Base-by-base conservation (phyloP, 768 basidiomycete genomes). In the Pulveroboletus sp. region DNA sequence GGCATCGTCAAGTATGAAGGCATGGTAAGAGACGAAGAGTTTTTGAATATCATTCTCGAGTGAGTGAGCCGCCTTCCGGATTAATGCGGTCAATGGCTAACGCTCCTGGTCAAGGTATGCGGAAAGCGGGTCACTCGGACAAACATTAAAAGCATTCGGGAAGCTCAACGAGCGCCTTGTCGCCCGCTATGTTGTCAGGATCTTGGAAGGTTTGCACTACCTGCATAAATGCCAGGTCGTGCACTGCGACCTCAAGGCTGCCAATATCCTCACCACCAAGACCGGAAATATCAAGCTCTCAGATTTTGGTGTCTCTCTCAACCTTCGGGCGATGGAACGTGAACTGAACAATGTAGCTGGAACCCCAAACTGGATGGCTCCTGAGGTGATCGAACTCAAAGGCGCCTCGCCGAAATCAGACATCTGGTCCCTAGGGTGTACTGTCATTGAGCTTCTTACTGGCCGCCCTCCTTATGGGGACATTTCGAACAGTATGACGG, bases 351-450 rank as follows among this genome's bases (percentile, higher is more conserved):
- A 88, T 58, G 87, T 92, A 23, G 86, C 89, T 8, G 95, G 95
- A 10, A 99, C 95, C 10, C 95, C 95, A 13, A 95, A 97, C 61
- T 99, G 95, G 95, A 98, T 99, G 94, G 94, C 94, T 11, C 95
- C 95, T 3, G 95, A 99, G 69, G 90, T 97, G 43, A 98, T 99
- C 53, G 87, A 93, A 64, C 79, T 98, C 47, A 88, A 93, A 65
- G 94, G 94, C 4, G 90, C 95, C 8, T 87, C 90, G n/a, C 77
- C 86, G 0, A 93, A 93, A 59, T 87, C 90, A 23, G 94, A 97
- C 64, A 94, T 97, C 27, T 97, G 94, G 94, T 95, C 93, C 0
- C 69, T 99, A 54, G 95, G 84, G 1, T 97, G 94, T 63, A 97
- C 95, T 4, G 84, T 97, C 57, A 84, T 95, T 58, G 95, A 99